These are phyloP conservation scores for Sophora flavescens DNA, from an alignment of 306 rosid species.

Conservation along the genomic window DNA sequence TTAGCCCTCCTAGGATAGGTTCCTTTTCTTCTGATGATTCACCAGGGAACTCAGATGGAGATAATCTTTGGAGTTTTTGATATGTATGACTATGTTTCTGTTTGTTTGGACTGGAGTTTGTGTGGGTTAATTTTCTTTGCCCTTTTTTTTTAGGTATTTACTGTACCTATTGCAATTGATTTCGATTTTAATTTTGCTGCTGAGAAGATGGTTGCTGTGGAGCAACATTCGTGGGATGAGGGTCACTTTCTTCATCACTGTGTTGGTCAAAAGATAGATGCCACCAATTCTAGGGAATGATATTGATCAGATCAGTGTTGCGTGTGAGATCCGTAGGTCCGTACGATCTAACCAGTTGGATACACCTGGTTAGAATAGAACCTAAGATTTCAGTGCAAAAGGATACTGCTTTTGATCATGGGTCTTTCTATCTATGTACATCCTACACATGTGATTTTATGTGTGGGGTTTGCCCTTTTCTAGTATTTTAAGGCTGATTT, in stretches of 20 bases:
- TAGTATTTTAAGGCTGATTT: slow-evolving; percentile 19
- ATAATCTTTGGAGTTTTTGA: slow-evolving; percentile 58
- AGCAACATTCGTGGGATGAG: background rate
- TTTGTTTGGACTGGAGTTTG: background rate
- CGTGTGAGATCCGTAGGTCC: slow-evolving; percentile 14
- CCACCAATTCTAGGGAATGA: background rate
- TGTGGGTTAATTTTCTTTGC: background rate
- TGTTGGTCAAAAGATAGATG: background rate
- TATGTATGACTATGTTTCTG: background rate
- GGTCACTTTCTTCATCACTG: slow-evolving; percentile 1
- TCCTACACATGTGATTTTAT: slow-evolving; percentile 17
- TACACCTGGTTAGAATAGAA: slow-evolving; percentile 1
- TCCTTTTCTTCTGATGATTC: slow-evolving; percentile 53
- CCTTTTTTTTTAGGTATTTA: background rate
- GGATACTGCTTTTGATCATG: slow-evolving; percentile 31
- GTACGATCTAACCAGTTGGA: slow-evolving; percentile 18
- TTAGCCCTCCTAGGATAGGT: slow-evolving; percentile 65
- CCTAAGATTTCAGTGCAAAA: background rate
- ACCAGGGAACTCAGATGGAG: slow-evolving; percentile 54
- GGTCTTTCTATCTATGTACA: slow-evolving; percentile 2
- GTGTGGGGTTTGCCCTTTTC: slow-evolving; percentile 26
- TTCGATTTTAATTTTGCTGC: background rate
- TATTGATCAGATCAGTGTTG: background rate
- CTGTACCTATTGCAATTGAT: too few species aligned
- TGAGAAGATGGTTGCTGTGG: background rate